Evolutionary conservation across 306 rosid genomes (phyloP).

Genomic region (Quercus suber): DNA sequence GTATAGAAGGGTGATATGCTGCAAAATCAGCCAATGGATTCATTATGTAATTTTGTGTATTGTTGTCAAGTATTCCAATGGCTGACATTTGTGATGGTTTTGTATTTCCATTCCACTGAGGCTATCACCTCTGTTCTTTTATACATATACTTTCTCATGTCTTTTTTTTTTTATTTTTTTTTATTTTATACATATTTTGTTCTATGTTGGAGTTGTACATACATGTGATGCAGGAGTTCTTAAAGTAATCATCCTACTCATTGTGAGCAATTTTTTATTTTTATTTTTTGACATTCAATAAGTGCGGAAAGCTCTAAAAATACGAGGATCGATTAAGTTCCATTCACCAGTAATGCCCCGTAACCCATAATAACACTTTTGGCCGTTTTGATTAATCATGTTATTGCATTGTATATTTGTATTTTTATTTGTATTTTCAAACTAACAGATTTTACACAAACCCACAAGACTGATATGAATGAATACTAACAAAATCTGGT

Average conservation of each 20-base stretch:
- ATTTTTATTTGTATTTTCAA: too few species aligned
- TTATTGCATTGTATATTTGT: too few species aligned
- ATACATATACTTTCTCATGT: not conserved
- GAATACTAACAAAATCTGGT: too few species aligned
- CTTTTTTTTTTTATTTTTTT: not conserved
- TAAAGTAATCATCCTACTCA: conserved; percentile 16
- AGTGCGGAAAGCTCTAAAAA: too few species aligned
- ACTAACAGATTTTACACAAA: too few species aligned
- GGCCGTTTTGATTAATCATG: too few species aligned
- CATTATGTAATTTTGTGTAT: not conserved
- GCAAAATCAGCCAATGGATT: not conserved
- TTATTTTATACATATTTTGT: not conserved
- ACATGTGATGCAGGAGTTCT: conserved; percentile 12
- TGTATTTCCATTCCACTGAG: not conserved
- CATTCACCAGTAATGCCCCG: too few species aligned
- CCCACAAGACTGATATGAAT: too few species aligned
- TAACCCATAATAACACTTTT: too few species aligned
- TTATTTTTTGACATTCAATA: too few species aligned
- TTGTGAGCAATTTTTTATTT: not conserved
- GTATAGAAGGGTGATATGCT: not conserved
- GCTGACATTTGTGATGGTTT: not conserved
- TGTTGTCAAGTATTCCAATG: not conserved
- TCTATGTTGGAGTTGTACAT: not conserved
- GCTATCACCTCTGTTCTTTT: not conserved
- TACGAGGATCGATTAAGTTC: too few species aligned